These are phyloP conservation scores for Debaryomyces maramus DNA, from an alignment of 805 yeast species.

Conservation along the genomic window DNA sequence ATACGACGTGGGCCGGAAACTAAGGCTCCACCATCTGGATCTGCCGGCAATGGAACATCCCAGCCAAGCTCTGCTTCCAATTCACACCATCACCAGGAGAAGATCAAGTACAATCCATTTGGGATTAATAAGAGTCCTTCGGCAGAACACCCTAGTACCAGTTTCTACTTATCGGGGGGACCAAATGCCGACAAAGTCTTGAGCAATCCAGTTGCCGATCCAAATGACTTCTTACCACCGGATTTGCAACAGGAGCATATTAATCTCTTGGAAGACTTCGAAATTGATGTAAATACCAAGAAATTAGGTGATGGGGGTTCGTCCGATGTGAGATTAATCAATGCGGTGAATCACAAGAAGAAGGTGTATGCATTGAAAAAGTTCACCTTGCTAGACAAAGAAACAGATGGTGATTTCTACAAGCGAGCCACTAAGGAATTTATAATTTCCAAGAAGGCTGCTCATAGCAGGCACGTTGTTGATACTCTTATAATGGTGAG, in stretches of 20 bases:
- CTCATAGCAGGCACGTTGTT: constrained; percentile 61
- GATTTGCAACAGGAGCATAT: constrained; percentile 49
- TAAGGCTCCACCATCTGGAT: neutral
- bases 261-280: constrained; percentile 56
- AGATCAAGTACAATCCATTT: constrained; percentile 65
- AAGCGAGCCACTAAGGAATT: constrained; percentile 63
- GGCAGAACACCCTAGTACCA: constrained; percentile 25
- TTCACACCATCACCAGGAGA: constrained; percentile 29
- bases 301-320: constrained; percentile 74
- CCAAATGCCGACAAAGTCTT: constrained; percentile 50
- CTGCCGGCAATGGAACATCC: constrained; percentile 6
- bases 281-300: constrained; percentile 39
- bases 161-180: constrained; percentile 31
- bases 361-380: constrained; percentile 64
- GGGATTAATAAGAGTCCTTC: constrained; percentile 45
- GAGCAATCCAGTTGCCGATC: constrained; percentile 62
- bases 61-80: constrained; percentile 11
- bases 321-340: constrained; percentile 55
- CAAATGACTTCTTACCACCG: constrained; percentile 61
- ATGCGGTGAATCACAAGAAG: constrained; percentile 38
- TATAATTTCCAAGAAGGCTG: constrained; percentile 54
- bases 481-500: constrained; percentile 55
- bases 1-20: neutral
- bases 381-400: constrained; percentile 59
- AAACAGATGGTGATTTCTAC: constrained; percentile 64